Conservation (phyloP, 352 stramenopile species). For the Globisporangium parvum region DNA sequence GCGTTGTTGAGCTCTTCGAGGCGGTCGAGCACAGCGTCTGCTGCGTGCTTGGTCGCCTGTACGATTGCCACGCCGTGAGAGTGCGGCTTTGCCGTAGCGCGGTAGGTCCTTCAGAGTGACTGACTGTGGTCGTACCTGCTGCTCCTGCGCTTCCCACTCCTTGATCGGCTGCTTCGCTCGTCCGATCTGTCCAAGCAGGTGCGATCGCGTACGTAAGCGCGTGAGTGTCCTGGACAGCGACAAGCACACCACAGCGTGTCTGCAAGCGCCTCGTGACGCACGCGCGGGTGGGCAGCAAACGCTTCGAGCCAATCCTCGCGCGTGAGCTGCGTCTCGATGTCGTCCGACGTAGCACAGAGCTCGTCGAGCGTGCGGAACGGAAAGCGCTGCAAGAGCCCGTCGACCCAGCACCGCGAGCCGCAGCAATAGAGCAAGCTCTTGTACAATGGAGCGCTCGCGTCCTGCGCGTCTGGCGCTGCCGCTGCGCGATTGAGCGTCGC, state of each 20-base stretch:
- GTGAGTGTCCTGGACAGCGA: neutral
- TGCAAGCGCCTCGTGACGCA: conserved; percentile 11
- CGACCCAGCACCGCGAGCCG: conserved; percentile 45
- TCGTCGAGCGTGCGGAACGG: conserved; percentile 33
- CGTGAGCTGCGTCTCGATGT: conserved; percentile 30
- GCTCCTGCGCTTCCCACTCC: conserved; percentile 70
- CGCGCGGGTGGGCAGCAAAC: conserved; percentile 57
- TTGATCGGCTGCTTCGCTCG: conserved; percentile 58
- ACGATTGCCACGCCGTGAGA: too few relatives aligned
- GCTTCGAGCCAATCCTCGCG: conserved; percentile 62
- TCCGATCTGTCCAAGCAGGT: conserved; percentile 38
- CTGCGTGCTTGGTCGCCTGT: conserved; percentile 50
- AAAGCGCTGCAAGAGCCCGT: conserved; percentile 29
- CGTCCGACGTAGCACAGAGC: conserved; percentile 35
- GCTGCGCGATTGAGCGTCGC: conserved; percentile 37
- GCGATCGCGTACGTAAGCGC: too few relatives aligned
- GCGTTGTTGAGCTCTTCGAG: conserved; percentile 59
- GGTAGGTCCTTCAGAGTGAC: too few relatives aligned
- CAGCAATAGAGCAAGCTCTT: conserved; percentile 58
- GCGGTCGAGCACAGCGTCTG: conserved; percentile 40
- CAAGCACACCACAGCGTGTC: neutral
- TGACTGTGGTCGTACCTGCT: conserved; percentile 28
- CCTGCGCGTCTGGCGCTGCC: conserved; percentile 13
- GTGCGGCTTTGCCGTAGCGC: too few relatives aligned
- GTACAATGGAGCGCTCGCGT: conserved; percentile 20